Percentiles rank a stretch among this genome's conserved stretches.
These are phyloP conservation scores for Bruguiera sexangula DNA, from an alignment of 345 rosid species.

Conservation along the genomic window DNA sequence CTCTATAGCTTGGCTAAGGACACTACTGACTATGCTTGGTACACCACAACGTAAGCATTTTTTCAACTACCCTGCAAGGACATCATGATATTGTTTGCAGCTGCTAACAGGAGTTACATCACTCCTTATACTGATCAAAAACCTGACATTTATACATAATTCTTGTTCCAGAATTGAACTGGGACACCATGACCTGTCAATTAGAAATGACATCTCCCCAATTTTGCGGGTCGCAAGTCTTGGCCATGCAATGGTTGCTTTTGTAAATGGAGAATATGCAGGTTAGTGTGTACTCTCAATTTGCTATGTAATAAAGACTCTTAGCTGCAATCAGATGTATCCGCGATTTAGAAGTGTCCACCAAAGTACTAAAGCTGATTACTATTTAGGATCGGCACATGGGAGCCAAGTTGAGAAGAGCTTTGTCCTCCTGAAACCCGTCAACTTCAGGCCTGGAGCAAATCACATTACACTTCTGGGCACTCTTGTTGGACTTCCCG, in stretches of 20 bases:
- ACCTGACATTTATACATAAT: neutral
- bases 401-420: constrained; percentile 89
- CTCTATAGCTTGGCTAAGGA: constrained; percentile 62
- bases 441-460: constrained; percentile 45
- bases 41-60: constrained; percentile 50
- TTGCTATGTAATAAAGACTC: too few relatives aligned
- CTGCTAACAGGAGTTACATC: neutral
- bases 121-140: neutral
- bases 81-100: neutral
- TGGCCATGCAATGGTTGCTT: constrained; percentile 74
- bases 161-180: constrained; percentile 44
- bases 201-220: constrained; percentile 40
- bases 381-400: constrained; percentile 54
- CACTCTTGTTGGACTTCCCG: constrained; percentile 66
- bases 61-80: neutral
- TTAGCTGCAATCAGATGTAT: too few relatives aligned
- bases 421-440: constrained; percentile 56
- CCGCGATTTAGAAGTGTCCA: too few relatives aligned
- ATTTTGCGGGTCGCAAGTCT: constrained; percentile 67
- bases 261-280: constrained; percentile 63
- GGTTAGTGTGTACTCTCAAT: constrained; percentile 36
- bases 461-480: constrained; percentile 56
- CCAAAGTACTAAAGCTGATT: too few relatives aligned
- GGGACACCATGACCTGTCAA: constrained; percentile 43
- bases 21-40: constrained; percentile 76